Evolutionary conservation across 352 stramenopile genomes (phyloP).

Genomic region (Pythium monospermum): DNA sequence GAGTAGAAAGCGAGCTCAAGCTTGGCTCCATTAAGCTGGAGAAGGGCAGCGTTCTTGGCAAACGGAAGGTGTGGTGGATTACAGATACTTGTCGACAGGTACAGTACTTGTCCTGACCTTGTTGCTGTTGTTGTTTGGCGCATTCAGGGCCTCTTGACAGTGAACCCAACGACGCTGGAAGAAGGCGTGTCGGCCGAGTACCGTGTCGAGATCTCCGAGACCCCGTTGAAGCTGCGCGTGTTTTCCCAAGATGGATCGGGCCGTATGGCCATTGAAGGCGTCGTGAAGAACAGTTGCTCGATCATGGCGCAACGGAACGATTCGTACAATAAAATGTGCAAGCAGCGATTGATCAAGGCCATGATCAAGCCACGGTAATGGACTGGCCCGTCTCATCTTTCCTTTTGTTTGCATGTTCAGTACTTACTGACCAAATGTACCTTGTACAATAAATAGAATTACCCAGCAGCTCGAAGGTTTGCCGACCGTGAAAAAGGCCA

Average conservation of each 20-base stretch:
- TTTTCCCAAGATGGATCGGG: slow-evolving; percentile 83
- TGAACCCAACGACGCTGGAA: slow-evolving; percentile 71
- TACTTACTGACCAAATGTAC: too few species aligned
- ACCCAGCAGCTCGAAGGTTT: slow-evolving; percentile 69
- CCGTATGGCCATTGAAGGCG: slow-evolving; percentile 84
- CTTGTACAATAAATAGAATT: slow-evolving; percentile 31
- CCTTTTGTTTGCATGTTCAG: too few species aligned
- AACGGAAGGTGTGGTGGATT: slow-evolving; percentile 49
- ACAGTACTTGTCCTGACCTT: background rate
- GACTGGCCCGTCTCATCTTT: too few species aligned
- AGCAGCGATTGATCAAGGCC: slow-evolving; percentile 80
- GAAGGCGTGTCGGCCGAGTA: slow-evolving; percentile 81
- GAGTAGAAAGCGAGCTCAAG: slow-evolving; percentile 79
- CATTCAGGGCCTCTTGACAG: slow-evolving; percentile 59
- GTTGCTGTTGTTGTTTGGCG: background rate
- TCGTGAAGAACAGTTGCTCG: slow-evolving; percentile 81
- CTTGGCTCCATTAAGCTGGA: slow-evolving; percentile 82
- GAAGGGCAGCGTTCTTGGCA: slow-evolving; percentile 60
- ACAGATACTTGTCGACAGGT: background rate
- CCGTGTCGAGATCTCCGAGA: slow-evolving; percentile 71
- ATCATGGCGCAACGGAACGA: slow-evolving; percentile 82
- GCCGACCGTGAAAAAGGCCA: slow-evolving; percentile 72
- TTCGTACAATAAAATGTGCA: slow-evolving; percentile 82
- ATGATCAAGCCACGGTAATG: slow-evolving; percentile 66
- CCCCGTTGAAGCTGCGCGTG: slow-evolving; percentile 76